phyloP scores from a whole-genome alignment of 768 basidiomycete genomes.

The Fistulinella prunicolor region DNA sequence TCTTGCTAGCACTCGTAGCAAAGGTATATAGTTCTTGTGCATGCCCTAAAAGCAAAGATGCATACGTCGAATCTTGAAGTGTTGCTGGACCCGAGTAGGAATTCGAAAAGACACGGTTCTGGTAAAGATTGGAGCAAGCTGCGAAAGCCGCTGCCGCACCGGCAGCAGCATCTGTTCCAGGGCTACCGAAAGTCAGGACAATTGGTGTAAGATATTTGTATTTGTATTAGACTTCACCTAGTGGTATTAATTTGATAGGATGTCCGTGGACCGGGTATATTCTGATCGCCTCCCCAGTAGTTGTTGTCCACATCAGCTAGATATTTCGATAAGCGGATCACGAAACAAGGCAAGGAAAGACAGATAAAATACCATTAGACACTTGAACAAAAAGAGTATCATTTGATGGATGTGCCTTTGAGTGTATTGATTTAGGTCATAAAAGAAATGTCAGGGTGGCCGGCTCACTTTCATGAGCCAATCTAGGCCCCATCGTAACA shows the following conservation, averaged over 20 bases:
- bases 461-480: constrained; percentile 83
- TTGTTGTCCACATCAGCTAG: constrained; percentile 61
- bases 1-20: constrained; percentile 63
- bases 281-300: constrained; percentile 88
- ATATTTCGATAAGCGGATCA: constrained; percentile 1
- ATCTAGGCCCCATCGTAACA: constrained; percentile 87
- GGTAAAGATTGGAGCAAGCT: constrained; percentile 80
- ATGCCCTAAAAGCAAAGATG: constrained; percentile 65
- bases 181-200: constrained; percentile 34
- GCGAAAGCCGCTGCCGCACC: constrained; percentile 84
- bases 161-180: constrained; percentile 90
- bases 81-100: constrained; percentile 59
- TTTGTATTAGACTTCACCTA: constrained; percentile 32
- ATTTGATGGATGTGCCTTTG: constrained; percentile 74
- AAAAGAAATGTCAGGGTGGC: neutral
- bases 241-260: constrained; percentile 78
- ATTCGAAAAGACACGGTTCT: constrained; percentile 52
- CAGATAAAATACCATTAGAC: constrained; percentile 48
- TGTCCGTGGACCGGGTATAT: constrained; percentile 71
- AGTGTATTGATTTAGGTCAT: neutral
- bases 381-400: constrained; percentile 77
- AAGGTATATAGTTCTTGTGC: constrained; percentile 74
- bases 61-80: constrained; percentile 71
- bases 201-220: neutral
- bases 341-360: neutral